Conservation (phyloP, 2,329 filamentous ascomycete genomes). For the Chaetomiaceae sp. region DNA sequence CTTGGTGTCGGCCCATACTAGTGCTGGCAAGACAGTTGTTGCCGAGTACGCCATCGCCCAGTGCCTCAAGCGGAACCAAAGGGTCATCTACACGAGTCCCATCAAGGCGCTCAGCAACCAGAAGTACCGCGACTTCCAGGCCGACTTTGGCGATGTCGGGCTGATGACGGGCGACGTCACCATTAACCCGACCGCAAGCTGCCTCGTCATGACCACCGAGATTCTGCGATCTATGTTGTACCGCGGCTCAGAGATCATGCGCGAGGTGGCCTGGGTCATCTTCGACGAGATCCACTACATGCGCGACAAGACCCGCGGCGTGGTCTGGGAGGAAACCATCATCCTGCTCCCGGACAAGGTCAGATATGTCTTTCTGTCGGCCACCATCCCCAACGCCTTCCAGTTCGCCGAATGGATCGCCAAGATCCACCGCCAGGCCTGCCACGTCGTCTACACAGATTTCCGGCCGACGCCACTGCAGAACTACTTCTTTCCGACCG, state of each 20-base stretch:
- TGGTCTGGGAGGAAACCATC: conserved; percentile 99
- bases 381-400: conserved; percentile 97
- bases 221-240: conserved; percentile 99
- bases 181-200: conserved; percentile 97
- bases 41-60: conserved; percentile 98
- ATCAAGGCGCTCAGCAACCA: conserved; percentile 99
- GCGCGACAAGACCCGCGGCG: conserved; percentile 88
- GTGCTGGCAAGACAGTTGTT: conserved; percentile 96
- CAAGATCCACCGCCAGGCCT: conserved; percentile 95
- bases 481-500: conserved; percentile 95
- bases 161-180: conserved; percentile 99
- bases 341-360: conserved; percentile 98
- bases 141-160: conserved; percentile 93
- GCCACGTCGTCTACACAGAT: conserved; percentile 98
- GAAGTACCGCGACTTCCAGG: conserved; percentile 94
- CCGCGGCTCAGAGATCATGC: conserved; percentile 97
- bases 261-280: conserved; percentile 96
- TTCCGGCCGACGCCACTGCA: conserved; percentile 95
- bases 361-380: conserved; percentile 95
- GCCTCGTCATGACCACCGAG: conserved; percentile 98
- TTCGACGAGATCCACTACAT: conserved; percentile 99
- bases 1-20: conserved; percentile 92
- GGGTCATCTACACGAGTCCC: conserved; percentile 98
- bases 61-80: conserved; percentile 92
- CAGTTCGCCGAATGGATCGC: conserved; percentile 99